These are phyloP conservation scores for Aspergillus carlsbadensis DNA, from an alignment of 495 filamentous ascomycete genomes.

Conservation along the genomic window DNA sequence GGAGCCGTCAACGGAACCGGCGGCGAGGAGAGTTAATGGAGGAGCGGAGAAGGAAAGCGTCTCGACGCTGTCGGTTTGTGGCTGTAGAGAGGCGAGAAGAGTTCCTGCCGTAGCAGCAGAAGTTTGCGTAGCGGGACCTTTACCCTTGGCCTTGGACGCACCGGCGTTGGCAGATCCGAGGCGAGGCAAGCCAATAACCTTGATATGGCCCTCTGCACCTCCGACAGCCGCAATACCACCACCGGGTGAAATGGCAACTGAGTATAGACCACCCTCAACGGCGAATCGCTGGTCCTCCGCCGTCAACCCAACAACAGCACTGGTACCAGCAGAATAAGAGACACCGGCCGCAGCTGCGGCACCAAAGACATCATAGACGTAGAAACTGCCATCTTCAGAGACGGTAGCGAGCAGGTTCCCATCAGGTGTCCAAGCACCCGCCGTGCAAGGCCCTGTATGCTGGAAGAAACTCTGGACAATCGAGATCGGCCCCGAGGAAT, in stretches of 20 bases:
- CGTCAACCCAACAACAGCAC: slow-evolving; percentile 76
- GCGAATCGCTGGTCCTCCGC: slow-evolving; percentile 82
- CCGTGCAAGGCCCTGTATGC: slow-evolving; percentile 83
- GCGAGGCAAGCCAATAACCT: slow-evolving; percentile 79
- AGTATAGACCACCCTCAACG: slow-evolving; percentile 88
- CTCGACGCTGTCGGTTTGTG: slow-evolving; percentile 79
- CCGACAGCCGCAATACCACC: slow-evolving; percentile 80
- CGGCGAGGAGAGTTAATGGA: slow-evolving; percentile 75
- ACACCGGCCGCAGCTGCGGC: slow-evolving; percentile 74
- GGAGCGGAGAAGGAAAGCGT: slow-evolving; percentile 79
- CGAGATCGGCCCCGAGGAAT: slow-evolving; percentile 60
- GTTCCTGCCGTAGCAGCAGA: slow-evolving; percentile 68
- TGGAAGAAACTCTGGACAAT: slow-evolving; percentile 90
- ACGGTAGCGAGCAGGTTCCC: slow-evolving; percentile 89
- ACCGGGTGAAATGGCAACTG: slow-evolving; percentile 74
- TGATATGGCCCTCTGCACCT: slow-evolving; percentile 80
- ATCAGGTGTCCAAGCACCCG: slow-evolving; percentile 87
- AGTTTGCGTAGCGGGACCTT: slow-evolving; percentile 33
- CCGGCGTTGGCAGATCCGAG: slow-evolving; percentile 40
- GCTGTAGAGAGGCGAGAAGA: slow-evolving; percentile 69
- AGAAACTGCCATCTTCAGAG: slow-evolving; percentile 81
- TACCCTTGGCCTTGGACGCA: slow-evolving; percentile 25
- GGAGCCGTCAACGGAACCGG: slow-evolving; percentile 85
- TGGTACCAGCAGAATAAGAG: slow-evolving; percentile 64
- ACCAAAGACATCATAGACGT: slow-evolving; percentile 91